phyloP scores from a whole-genome alignment of 2,329 filamentous ascomycete species.

The Venturia effusa region DNA sequence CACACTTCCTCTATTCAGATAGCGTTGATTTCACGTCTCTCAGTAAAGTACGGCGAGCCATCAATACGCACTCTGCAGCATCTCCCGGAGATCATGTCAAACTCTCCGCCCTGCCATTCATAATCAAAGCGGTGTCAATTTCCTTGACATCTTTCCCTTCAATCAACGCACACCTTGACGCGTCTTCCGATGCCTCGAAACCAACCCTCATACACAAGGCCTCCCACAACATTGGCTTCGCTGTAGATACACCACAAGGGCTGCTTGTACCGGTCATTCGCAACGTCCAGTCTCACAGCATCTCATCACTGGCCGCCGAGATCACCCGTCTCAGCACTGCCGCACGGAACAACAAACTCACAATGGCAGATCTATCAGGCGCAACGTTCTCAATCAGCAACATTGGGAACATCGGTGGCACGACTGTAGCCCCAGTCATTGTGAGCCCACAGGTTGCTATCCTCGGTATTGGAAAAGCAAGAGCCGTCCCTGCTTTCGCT shows the following conservation, averaged over 20 bases:
- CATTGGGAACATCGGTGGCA: conserved; percentile 89
- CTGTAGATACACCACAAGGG: conserved; percentile 84
- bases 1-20: conserved; percentile 92
- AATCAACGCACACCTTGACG: conserved; percentile 78
- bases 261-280: conserved; percentile 87
- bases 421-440: conserved; percentile 83
- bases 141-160: conserved; percentile 72
- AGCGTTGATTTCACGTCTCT: conserved; percentile 74
- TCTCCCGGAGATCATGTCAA: conserved; percentile 38
- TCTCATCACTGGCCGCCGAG: conserved; percentile 68
- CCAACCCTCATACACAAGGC: conserved; percentile 68
- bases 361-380: conserved; percentile 63
- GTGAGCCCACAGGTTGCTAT: conserved; percentile 88
- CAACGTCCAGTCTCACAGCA: conserved; percentile 66
- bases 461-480: conserved; percentile 73
- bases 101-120: conserved; percentile 84
- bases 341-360: conserved; percentile 64
- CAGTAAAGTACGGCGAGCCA: conserved; percentile 57
- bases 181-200: conserved; percentile 44
- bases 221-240: conserved; percentile 89
- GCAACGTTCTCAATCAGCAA: conserved; percentile 95
- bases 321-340: conserved; percentile 62
- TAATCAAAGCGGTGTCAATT: conserved; percentile 89
- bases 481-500: conserved; percentile 68
- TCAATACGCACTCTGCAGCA: conserved; percentile 49